Evolutionary conservation across 768 basidiomycete species (phyloP).

Genomic region (Tylopilus vinaceipallidus): DNA sequence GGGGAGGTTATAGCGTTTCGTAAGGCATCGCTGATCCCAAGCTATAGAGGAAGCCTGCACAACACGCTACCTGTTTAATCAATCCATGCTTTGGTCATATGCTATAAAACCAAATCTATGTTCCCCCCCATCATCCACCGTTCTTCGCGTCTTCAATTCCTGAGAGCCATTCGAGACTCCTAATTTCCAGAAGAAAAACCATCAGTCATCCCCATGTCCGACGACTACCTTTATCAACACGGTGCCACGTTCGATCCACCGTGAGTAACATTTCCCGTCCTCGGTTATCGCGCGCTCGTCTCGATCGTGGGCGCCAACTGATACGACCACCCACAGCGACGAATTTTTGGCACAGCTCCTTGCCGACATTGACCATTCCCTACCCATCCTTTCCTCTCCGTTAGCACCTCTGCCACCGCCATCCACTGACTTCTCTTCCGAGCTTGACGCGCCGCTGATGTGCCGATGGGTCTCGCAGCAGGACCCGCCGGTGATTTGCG

Average conservation of each 20-base stretch:
- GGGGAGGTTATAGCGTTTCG: background rate
- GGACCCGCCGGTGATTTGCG: background rate
- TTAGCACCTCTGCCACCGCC: background rate
- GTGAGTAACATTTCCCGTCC: slow-evolving; percentile 9
- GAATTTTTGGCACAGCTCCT: slow-evolving; percentile 15
- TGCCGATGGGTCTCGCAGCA: slow-evolving; percentile 13
- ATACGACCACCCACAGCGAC: slow-evolving; percentile 2
- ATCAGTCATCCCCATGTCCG: slow-evolving; percentile 1
- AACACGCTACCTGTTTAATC: background rate
- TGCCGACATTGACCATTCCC: background rate
- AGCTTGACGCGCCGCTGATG: background rate
- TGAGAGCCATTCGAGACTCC: background rate
- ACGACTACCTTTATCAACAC: background rate
- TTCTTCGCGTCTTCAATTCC: background rate
- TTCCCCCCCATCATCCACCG: background rate
- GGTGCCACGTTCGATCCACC: slow-evolving; percentile 1
- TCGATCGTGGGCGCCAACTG: background rate
- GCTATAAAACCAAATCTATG: slow-evolving; percentile 7
- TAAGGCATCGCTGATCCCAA: background rate
- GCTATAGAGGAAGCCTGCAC: background rate
- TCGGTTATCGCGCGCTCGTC: background rate
- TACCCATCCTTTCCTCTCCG: background rate
- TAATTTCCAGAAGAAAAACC: background rate
- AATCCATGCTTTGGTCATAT: background rate
- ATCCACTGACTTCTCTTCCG: background rate